Percentiles rank a stretch among this genome's conserved stretches.
phyloP scores from a whole-genome alignment of 306 rosid species.

The Vigna radiata region DNA sequence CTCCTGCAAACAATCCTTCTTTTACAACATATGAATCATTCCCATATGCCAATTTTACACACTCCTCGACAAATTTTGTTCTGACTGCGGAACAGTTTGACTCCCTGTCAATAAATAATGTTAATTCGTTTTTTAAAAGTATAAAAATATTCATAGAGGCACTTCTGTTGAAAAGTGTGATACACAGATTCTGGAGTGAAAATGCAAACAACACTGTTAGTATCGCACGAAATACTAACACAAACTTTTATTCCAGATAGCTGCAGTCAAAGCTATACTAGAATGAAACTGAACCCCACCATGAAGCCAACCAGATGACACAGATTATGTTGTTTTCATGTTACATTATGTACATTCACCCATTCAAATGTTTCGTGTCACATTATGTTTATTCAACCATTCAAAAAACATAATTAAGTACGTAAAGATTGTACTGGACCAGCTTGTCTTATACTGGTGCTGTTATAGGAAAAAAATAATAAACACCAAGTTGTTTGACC shows the following conservation, averaged over 20 bases:
- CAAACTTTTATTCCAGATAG: too few species aligned
- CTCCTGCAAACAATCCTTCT: conserved; percentile 75
- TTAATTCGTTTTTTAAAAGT: not conserved
- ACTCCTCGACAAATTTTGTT: conserved; percentile 57
- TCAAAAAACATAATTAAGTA: not conserved
- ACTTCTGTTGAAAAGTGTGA: not conserved
- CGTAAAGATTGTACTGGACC: not conserved
- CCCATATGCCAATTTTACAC: conserved; percentile 85
- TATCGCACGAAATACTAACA: too few species aligned
- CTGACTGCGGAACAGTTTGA: conserved; percentile 17
- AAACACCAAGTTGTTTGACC: not conserved
- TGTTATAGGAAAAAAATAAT: not conserved
- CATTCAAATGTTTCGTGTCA: too few species aligned
- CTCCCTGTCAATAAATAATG: conserved; percentile 41
- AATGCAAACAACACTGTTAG: not conserved
- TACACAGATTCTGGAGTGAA: conserved; percentile 6
- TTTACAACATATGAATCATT: conserved; percentile 67
- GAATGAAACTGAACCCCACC: too few species aligned
- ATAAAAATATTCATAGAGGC: not conserved
- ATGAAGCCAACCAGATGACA: not conserved
- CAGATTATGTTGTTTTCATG: not conserved
- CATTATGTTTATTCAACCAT: not conserved
- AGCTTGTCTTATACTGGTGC: not conserved
- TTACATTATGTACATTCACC: not conserved
- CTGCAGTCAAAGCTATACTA: too few species aligned